Conservation (phyloP, 2,329 filamentous ascomycete species). For the Hymenoscyphus repandus region DNA sequence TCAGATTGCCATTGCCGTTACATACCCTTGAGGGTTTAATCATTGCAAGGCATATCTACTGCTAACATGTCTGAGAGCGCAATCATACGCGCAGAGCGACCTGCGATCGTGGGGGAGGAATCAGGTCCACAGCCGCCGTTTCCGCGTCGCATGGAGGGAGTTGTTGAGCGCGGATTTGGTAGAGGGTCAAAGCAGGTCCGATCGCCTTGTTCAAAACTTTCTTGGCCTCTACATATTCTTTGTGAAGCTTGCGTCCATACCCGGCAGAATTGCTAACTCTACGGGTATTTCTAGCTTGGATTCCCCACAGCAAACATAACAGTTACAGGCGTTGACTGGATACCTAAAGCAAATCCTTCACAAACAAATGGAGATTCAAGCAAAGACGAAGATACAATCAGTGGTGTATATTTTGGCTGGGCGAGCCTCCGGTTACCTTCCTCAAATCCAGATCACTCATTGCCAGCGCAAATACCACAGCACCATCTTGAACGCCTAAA, state of each 20-base stretch:
- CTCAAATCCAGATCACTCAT: conserved; percentile 36
- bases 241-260: background rate
- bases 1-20: no score
- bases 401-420: conserved; percentile 93
- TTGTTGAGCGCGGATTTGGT: conserved; percentile 89
- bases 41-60: no score
- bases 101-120: conserved; percentile 67
- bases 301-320: conserved; percentile 94
- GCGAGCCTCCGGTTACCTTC: conserved; percentile 62
- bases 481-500: background rate
- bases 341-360: conserved; percentile 25
- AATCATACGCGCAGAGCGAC: conserved; percentile 41
- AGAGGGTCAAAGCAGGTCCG: conserved; percentile 83
- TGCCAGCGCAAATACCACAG: conserved; percentile 7
- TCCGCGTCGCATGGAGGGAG: conserved; percentile 77
- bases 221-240: background rate
- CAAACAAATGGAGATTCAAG: background rate
- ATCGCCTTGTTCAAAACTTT: background rate
- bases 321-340: conserved; percentile 62
- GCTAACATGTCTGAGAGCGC: conserved; percentile 13
- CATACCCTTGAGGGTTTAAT: no score
- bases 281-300: conserved; percentile 57
- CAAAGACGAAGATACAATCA: conserved; percentile 47
- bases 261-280: background rate
- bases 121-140: conserved; percentile 71